These are phyloP conservation scores for Caryopteris hybrid DNA, from an alignment of 305 asterid species.

Conservation along the genomic window DNA sequence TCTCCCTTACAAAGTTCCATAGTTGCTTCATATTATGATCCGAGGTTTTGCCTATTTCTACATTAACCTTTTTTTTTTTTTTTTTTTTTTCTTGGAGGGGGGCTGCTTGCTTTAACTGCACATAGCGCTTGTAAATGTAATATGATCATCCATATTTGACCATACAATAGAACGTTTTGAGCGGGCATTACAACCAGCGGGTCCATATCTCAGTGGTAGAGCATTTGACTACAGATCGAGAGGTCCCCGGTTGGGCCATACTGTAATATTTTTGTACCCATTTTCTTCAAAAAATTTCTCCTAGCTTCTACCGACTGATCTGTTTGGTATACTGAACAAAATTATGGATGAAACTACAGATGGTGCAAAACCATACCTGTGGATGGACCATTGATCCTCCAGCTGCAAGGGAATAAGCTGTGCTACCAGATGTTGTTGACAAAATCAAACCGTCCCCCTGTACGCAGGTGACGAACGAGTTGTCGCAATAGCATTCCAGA, in stretches of 20 bases:
- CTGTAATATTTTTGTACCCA: not conserved
- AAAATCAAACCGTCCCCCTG: constrained; percentile 97
- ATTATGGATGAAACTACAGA: not conserved
- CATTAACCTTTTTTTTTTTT: no score
- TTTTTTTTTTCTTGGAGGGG: no score
- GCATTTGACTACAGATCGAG: constrained; percentile 97
- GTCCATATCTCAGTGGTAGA: constrained; percentile 99
- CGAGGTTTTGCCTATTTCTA: no score
- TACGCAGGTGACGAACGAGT: constrained; percentile 83
- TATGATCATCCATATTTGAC: no score
- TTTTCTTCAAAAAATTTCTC: not conserved
- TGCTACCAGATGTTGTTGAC: constrained; percentile 99
- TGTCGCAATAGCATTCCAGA: constrained; percentile 91
- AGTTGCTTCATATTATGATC: no score
- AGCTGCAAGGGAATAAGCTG: constrained; percentile 98
- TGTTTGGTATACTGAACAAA: not conserved
- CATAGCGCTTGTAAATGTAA: no score
- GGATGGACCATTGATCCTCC: constrained; percentile 99
- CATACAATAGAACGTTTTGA: no score
- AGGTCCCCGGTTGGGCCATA: constrained; percentile 97
- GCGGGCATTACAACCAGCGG: constrained; percentile 33
- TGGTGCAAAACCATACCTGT: constrained; percentile 51
- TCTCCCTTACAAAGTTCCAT: no score
- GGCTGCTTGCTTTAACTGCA: no score
- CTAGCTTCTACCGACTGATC: no score